phyloP scores from a whole-genome alignment of 2,329 filamentous ascomycete species.

The Ascochyta clinopodiicola region DNA sequence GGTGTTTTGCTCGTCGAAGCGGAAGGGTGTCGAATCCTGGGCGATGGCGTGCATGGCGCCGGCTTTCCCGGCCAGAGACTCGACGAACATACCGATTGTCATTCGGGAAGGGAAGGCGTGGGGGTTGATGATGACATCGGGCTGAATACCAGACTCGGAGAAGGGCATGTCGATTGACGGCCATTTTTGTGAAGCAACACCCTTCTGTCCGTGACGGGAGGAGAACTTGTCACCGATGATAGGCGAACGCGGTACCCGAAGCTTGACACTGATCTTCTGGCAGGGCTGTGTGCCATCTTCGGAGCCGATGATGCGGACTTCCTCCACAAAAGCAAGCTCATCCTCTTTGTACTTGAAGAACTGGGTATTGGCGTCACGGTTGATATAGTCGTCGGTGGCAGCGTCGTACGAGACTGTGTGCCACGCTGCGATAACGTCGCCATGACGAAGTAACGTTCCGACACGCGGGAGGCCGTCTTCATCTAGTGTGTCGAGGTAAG shows the following conservation, averaged over 20 bases:
- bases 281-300: constrained; percentile 83
- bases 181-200: constrained; percentile 96
- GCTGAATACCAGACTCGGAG: constrained; percentile 93
- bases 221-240: constrained; percentile 99
- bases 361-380: constrained; percentile 83
- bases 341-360: constrained; percentile 94
- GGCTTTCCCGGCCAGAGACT: constrained; percentile 93
- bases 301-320: constrained; percentile 87
- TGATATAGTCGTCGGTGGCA: constrained; percentile 75
- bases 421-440: constrained; percentile 86
- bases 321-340: constrained; percentile 88
- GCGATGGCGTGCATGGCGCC: constrained; percentile 94
- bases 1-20: constrained; percentile 89
- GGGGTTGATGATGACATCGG: constrained; percentile 98
- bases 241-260: constrained; percentile 86
- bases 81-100: constrained; percentile 99
- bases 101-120: constrained; percentile 99
- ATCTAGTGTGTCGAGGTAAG: constrained; percentile 76
- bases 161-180: constrained; percentile 94
- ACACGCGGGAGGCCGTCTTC: constrained; percentile 86
- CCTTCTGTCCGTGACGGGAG: constrained; percentile 97
- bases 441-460: constrained; percentile 77
- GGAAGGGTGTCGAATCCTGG: constrained; percentile 94
- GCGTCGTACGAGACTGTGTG: constrained; percentile 83
- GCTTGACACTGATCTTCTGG: constrained; percentile 90